Evolutionary conservation across 768 basidiomycete genomes (phyloP), one percentile per base, ranked within the genome.

Genomic region (Suillus placidus): DNA sequence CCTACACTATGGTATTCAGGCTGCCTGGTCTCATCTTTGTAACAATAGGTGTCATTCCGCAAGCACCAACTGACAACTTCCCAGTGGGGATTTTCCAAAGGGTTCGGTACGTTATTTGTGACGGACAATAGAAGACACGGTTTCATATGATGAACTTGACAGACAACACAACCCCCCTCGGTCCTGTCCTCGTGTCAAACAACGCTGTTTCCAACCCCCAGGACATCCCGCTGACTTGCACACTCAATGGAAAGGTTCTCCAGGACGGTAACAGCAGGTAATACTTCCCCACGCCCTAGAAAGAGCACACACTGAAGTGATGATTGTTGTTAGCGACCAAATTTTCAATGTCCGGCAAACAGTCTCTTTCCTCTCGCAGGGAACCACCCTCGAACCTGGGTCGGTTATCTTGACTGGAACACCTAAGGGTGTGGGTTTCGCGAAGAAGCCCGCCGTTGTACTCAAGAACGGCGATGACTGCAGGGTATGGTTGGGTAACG

Each of bases 41-140:
- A 30, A 37, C 42, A 38, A 16, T 67, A 90, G 89, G 84, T 92
- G 3, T 94, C 93, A 6, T 94, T 94, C 85, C 86, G 94, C 49
- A 87, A 89, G 68, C 88, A 90, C 70, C 94, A 95, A 74, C 80
- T 91, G 78, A 86, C 87, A 4, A 88, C 89, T 12, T 89, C 90
- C 0, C 94, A 96, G 70, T 96, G 94, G 94, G 81, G 85, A 37
- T 95, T 93, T 77, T 93, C 92, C 34, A 96, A 96, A 76, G 84
- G 89, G 49, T 96, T 94, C 69, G 94, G 93, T 90, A 64, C 32
- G 83, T 70, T 49, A 20, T 6, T 40, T 23, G 5, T 37, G 14
- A 26, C 16, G 9, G 18, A 38, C 55, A 26, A 26, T 42, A 4
- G 16, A 6, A 30, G 16, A 16, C 13, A 6, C 52, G 2, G 20